phyloP scores from a whole-genome alignment of 2,329 filamentous ascomycete genomes.

The Scytalidium sp. region DNA sequence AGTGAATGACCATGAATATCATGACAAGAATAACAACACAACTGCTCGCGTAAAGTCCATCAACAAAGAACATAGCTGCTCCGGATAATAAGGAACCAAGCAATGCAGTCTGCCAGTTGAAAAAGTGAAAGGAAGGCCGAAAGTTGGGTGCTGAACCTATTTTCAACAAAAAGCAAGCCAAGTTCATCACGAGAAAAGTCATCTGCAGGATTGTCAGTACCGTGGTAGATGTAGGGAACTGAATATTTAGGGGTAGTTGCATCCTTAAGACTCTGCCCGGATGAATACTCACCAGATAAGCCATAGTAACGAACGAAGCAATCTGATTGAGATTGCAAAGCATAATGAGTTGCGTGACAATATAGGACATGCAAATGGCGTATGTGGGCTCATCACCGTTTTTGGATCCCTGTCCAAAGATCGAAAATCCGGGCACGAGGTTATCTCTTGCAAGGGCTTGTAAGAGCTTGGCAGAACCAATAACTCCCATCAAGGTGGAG shows the following conservation, averaged over 20 bases:
- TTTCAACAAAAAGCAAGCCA: slow-evolving; percentile 83
- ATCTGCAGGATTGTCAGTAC: slow-evolving; percentile 45
- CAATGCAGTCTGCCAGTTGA: slow-evolving; percentile 80
- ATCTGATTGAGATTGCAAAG: slow-evolving; percentile 85
- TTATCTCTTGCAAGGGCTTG: slow-evolving; percentile 80
- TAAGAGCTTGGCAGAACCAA: slow-evolving; percentile 79
- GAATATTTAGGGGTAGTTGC: not conserved
- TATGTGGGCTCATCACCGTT: slow-evolving; percentile 71
- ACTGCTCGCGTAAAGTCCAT: slow-evolving; percentile 73
- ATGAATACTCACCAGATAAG: slow-evolving; percentile 61
- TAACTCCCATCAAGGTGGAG: slow-evolving; percentile 82
- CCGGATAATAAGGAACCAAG: slow-evolving; percentile 73
- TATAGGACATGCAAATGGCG: slow-evolving; percentile 73
- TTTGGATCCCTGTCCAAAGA: slow-evolving; percentile 72
- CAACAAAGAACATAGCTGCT: slow-evolving; percentile 85
- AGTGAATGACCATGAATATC: slow-evolving; percentile 84
- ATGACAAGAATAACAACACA: slow-evolving; percentile 71
- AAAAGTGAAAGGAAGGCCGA: slow-evolving; percentile 82
- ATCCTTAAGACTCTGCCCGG: not conserved
- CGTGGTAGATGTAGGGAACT: not conserved
- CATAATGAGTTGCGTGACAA: slow-evolving; percentile 74
- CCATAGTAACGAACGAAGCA: slow-evolving; percentile 86
- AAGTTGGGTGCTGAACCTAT: slow-evolving; percentile 89
- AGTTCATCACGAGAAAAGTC: slow-evolving; percentile 86
- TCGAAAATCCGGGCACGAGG: slow-evolving; percentile 69